Evolutionary conservation across 2,329 filamentous ascomycete genomes (phyloP), one percentile per base, ranked within the genome.

Genomic region (Berkeleyomyces rouxiae): DNA sequence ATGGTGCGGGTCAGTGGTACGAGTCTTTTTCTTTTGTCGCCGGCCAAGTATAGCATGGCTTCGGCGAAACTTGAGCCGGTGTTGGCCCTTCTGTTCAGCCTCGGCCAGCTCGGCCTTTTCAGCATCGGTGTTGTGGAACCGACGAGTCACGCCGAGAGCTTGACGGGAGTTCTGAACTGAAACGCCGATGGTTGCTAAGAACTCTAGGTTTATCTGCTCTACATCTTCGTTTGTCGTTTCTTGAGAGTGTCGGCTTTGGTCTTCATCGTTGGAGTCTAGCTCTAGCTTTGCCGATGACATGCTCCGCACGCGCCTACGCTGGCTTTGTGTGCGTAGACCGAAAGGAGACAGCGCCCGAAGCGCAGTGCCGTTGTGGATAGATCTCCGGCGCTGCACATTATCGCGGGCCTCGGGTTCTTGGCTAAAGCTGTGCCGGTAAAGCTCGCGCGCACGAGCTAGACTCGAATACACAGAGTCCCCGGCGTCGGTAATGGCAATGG

Each of bases 101-200:
- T 13, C n/a, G 7, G 9, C 13, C 6, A 55, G 10, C 33, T 55
- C 51, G 7, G 33, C 51, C 33, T 55, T 55, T 16, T 37, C 51
- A 6, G n/a, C n/a, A 39, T 59, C 58, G 9, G 47, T 5, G 31
- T 37, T n/a, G 11, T 59, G 58, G 42, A 36, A 59, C 10, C 58
- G 58, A 10, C 58, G 58, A 43, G 58, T 47, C 5, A 40, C 43
- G 13, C 58, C 58, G 9, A 37, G 13, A 47, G 42, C 58, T 23
- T 44, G 36, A 13, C 72, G 2, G 88, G 68, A 0, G 77, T 71
- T 2, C 68, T 66, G 1, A 3, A 23, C 42, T 13, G 63, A 62
- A 3, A 47, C 33, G 6, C 61, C 61, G 11, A 63, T 60, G 51
- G 11, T 42, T 6, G 57, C 36, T 5, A 63, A 44, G 10, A 63